A percentile compares a stretch with the other conserved stretches of the same genome.
Evolutionary conservation across 345 rosid genomes (phyloP).

Genomic region (Erucastrum elatum): DNA sequence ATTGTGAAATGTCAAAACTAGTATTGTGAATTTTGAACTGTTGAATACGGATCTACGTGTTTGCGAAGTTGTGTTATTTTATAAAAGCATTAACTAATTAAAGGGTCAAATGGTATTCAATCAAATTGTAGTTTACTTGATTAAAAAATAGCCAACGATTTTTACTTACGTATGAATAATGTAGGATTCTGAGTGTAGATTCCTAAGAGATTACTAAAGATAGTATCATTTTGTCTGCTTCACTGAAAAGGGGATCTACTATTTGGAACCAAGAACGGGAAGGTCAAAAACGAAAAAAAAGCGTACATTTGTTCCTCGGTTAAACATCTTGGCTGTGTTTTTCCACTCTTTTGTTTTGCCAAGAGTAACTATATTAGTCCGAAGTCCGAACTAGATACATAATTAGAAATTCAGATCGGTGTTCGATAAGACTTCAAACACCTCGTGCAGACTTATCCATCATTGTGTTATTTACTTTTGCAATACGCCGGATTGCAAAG

Average conservation of each 20-base stretch:
- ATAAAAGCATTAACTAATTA: background rate
- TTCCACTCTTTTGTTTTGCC: no score
- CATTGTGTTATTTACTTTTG: background rate
- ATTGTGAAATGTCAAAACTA: background rate
- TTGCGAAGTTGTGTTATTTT: background rate
- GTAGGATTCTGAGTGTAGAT: background rate
- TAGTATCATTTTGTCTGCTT: background rate
- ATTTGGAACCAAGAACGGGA: background rate
- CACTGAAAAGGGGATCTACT: background rate
- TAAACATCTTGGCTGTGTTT: background rate
- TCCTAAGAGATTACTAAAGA: background rate
- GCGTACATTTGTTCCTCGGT: background rate
- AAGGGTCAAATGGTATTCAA: background rate
- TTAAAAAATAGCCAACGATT: background rate
- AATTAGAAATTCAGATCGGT: no score
- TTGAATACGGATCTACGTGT: background rate
- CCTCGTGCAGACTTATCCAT: no score
- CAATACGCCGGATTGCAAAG: background rate
- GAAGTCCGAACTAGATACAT: no score
- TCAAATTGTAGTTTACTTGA: background rate
- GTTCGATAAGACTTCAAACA: no score
- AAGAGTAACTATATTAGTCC: no score
- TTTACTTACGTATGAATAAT: background rate
- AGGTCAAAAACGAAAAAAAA: background rate
- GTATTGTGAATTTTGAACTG: background rate